Evolutionary conservation across 2,329 filamentous ascomycete species (phyloP).

Genomic region (Cryoendolithus antarcticus): DNA sequence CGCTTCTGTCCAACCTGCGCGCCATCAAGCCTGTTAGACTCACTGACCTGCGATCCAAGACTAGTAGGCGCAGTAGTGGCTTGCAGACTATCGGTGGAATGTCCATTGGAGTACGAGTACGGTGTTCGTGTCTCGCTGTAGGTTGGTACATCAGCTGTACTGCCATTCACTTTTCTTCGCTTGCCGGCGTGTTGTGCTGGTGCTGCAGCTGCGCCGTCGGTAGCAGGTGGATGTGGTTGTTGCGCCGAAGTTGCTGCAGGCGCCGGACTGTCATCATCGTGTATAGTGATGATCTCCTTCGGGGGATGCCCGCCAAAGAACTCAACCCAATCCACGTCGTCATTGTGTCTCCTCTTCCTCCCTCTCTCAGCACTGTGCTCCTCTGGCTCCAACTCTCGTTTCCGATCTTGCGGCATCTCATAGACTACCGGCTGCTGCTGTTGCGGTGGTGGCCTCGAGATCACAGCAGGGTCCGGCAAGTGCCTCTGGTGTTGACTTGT

Average conservation of each 20-base stretch:
- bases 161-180: constrained; percentile 53
- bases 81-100: constrained; percentile 30
- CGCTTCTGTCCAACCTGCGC: constrained; percentile 69
- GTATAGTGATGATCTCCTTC: constrained; percentile 40
- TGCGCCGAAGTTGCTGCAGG: constrained; percentile 10
- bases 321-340: constrained; percentile 24
- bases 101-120: constrained; percentile 63
- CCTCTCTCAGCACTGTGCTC: constrained; percentile 7
- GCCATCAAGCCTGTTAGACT: constrained; percentile 52
- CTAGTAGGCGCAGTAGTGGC: constrained; percentile 79
- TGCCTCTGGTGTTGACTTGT: constrained; percentile 12
- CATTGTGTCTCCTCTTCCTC: constrained; percentile 9
- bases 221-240: constrained; percentile 2
- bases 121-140: constrained; percentile 43
- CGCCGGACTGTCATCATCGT: constrained; percentile 32
- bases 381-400: constrained; percentile 1
- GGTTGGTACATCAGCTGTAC: constrained; percentile 13
- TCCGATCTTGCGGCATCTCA: constrained; percentile 1
- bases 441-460: constrained; percentile 5
- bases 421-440: background rate
- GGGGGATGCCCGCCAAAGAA: constrained; percentile 28
- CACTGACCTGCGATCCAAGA: constrained; percentile 48
- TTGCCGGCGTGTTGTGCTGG: constrained; percentile 50
- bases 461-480: constrained; percentile 2
- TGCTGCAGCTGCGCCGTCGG: constrained; percentile 5